Conservation (phyloP, 208 protist species). For the Wallacemonas sp. region DNA sequence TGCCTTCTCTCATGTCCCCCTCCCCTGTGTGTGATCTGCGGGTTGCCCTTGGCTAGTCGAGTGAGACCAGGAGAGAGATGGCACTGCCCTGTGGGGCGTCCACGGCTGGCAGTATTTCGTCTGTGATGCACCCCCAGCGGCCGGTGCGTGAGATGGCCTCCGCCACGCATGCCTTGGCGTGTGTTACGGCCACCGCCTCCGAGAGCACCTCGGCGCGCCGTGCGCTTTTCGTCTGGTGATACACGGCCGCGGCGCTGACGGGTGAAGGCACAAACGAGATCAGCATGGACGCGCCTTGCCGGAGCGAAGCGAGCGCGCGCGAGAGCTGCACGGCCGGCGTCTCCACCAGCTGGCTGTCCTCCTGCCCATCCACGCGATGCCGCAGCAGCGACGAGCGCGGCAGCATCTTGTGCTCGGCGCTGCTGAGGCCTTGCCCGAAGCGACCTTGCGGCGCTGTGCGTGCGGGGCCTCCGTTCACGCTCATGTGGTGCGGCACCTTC, state of each 20-base stretch:
- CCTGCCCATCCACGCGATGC: slow-evolving; percentile 19
- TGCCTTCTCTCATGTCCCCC: not conserved
- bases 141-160: slow-evolving; percentile 50
- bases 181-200: slow-evolving; percentile 24
- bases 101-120: slow-evolving; percentile 67
- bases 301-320: slow-evolving; percentile 36
- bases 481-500: not conserved
- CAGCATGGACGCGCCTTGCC: slow-evolving; percentile 42
- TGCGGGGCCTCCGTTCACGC: not conserved
- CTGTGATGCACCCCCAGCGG: slow-evolving; percentile 62
- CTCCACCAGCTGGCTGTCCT: slow-evolving; percentile 9
- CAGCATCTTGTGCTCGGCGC: slow-evolving; percentile 1
- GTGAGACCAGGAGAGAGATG: slow-evolving; percentile 50
- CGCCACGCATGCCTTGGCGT: slow-evolving; percentile 47
- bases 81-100: slow-evolving; percentile 58
- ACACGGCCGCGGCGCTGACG: slow-evolving; percentile 31
- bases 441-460: not conserved
- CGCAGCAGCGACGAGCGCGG: not conserved
- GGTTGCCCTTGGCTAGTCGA: slow-evolving; percentile 20
- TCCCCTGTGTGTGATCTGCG: not conserved
- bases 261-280: slow-evolving; percentile 49
- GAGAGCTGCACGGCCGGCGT: slow-evolving; percentile 32
- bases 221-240: slow-evolving; percentile 28
- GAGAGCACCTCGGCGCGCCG: slow-evolving; percentile 40
- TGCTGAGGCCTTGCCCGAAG: not conserved